Evolutionary conservation across 2,329 filamentous ascomycete genomes (phyloP).

Genomic region (Peltaster fructicola): DNA sequence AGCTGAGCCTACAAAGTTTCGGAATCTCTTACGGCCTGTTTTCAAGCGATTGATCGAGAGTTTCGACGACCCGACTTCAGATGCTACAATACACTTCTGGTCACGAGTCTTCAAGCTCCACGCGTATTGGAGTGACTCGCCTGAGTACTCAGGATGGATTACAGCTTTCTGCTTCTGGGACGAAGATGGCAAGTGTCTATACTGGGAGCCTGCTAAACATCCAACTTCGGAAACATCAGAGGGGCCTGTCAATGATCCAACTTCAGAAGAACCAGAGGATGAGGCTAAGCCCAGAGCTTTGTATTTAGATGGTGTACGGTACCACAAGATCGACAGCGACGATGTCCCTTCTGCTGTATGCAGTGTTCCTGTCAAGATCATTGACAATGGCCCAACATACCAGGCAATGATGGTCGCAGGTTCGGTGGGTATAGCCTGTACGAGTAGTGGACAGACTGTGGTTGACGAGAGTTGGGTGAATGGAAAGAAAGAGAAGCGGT

Average conservation of each 20-base stretch:
- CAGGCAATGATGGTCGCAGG: constrained; percentile 18
- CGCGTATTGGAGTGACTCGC: too few relatives aligned
- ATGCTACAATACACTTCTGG: constrained; percentile 27
- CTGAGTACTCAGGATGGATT: constrained; percentile 31
- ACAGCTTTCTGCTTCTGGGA: constrained; percentile 10
- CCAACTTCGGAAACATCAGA: constrained; percentile 1
- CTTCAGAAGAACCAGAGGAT: too few relatives aligned
- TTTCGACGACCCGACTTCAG: constrained; percentile 23
- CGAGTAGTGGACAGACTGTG: constrained; percentile 7
- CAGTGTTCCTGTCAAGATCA: constrained; percentile 18
- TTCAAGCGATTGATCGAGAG: constrained; percentile 27
- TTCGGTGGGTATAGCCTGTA: constrained; percentile 12
- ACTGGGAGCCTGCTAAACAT: neutral
- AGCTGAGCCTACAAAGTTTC: constrained; percentile 24
- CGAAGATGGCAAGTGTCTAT: constrained; percentile 13
- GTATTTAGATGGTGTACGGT: constrained; percentile 10
- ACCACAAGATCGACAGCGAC: constrained; percentile 11
- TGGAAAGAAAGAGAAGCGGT: too few relatives aligned
- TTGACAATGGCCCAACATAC: constrained; percentile 15
- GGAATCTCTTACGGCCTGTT: constrained; percentile 26
- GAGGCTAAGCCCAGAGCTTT: too few relatives aligned
- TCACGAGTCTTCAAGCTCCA: too few relatives aligned
- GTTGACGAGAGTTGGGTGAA: constrained; percentile 1
- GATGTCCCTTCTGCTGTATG: constrained; percentile 15
- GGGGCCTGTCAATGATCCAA: too few relatives aligned